A percentile compares a stretch with the other conserved stretches of the same genome.
These are phyloP conservation scores for Daucus carota DNA, from an alignment of 129 eudicot species.

Conservation along the genomic window DH1_v3.0 NC_030388.2:9583001-9583500, in stretches of 20 bases:
- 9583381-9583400: too few relatives aligned
- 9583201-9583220: neutral
- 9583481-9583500: too few relatives aligned
- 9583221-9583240: neutral
- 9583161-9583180: neutral
- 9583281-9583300: neutral
- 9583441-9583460: too few relatives aligned
- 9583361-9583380: too few relatives aligned
- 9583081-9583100: conserved; percentile 51
- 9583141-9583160: neutral
- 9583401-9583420: too few relatives aligned
- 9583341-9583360: too few relatives aligned
- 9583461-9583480: too few relatives aligned
- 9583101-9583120: conserved; percentile 36
- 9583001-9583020: conserved; percentile 44
- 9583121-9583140: neutral
- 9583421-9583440: too few relatives aligned
- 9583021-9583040: conserved; percentile 39
- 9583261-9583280: neutral
- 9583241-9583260: neutral
- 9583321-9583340: too few relatives aligned
- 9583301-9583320: neutral
- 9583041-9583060: conserved; percentile 36
- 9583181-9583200: neutral
- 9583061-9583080: conserved; percentile 72